Evolutionary conservation across 352 stramenopile species (phyloP).

Genomic region (Pythium plurisporium): DNA sequence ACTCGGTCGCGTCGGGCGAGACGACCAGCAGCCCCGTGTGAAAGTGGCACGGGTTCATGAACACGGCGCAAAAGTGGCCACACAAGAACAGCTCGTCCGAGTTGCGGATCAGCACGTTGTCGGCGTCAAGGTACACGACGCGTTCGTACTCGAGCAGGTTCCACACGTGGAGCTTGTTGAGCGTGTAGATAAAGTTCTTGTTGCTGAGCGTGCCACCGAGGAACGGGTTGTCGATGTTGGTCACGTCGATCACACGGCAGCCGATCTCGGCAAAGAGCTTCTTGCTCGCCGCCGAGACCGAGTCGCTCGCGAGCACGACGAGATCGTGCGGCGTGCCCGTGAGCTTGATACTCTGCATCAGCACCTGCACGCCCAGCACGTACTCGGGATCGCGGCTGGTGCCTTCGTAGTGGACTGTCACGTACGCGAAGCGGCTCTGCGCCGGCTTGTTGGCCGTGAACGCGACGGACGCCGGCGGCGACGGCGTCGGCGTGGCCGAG

Average conservation of each 20-base stretch:
- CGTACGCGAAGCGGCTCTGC: slow-evolving; percentile 72
- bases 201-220: slow-evolving; percentile 68
- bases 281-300: slow-evolving; percentile 74
- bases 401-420: slow-evolving; percentile 85
- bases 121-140: slow-evolving; percentile 88
- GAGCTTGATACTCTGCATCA: slow-evolving; percentile 86
- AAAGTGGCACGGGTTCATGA: slow-evolving; percentile 91
- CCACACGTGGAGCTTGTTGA: slow-evolving; percentile 90
- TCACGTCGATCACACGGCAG: slow-evolving; percentile 80
- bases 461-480: slow-evolving; percentile 10
- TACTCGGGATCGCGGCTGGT: slow-evolving; percentile 81
- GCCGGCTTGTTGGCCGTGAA: slow-evolving; percentile 24
- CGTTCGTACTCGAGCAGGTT: slow-evolving; percentile 89
- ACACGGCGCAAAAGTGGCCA: slow-evolving; percentile 85
- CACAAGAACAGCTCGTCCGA: slow-evolving; percentile 86
- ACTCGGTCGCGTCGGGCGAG: slow-evolving; percentile 65
- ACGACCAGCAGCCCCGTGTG: slow-evolving; percentile 85
- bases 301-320: slow-evolving; percentile 82
- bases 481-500: slow-evolving; percentile 2
- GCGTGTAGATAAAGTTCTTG: slow-evolving; percentile 88
- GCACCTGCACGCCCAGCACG: slow-evolving; percentile 74
- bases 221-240: slow-evolving; percentile 87
- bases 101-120: slow-evolving; percentile 88
- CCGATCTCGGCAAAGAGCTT: slow-evolving; percentile 73
- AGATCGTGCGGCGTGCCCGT: slow-evolving; percentile 78